phyloP scores from a whole-genome alignment of 75 land plant genomes.

The Adiantum capillusveneris region DNA sequence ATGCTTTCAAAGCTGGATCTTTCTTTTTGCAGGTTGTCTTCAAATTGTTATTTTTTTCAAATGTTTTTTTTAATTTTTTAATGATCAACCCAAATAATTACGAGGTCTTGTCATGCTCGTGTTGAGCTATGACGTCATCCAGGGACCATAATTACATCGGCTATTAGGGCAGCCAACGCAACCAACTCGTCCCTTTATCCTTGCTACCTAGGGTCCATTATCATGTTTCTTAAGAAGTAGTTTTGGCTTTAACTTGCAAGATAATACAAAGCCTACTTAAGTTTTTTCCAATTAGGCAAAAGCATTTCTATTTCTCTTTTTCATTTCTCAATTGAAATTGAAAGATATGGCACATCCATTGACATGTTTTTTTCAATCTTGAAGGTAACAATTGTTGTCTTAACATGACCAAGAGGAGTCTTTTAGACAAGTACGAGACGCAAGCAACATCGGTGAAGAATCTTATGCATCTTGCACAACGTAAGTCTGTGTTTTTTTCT shows the following conservation, averaged over 20 bases:
- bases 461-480: conserved; percentile 12
- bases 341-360: not conserved
- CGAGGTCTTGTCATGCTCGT: too few species aligned
- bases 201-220: too few species aligned
- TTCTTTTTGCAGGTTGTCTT: conserved; percentile 4
- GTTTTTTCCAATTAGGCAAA: too few species aligned
- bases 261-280: too few species aligned
- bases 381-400: conserved; percentile 13
- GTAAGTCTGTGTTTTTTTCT: conserved; percentile 7
- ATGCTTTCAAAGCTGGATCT: conserved; percentile 1
- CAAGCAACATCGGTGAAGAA: conserved; percentile 15
- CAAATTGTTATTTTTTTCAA: not conserved
- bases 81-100: not conserved
- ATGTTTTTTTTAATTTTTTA: not conserved
- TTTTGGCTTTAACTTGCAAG: too few species aligned
- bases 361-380: not conserved
- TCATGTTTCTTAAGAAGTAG: too few species aligned
- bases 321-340: not conserved
- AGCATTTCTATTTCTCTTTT: not conserved
- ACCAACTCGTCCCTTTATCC: too few species aligned
- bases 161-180: too few species aligned
- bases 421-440: conserved; percentile 8
- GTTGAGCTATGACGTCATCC: not conserved
- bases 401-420: conserved; percentile 1
- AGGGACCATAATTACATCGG: too few species aligned